Evolutionary conservation across 345 rosid genomes (phyloP), one percentile per base, ranked within the genome.

Genomic region (Camelina neglecta): DNA sequence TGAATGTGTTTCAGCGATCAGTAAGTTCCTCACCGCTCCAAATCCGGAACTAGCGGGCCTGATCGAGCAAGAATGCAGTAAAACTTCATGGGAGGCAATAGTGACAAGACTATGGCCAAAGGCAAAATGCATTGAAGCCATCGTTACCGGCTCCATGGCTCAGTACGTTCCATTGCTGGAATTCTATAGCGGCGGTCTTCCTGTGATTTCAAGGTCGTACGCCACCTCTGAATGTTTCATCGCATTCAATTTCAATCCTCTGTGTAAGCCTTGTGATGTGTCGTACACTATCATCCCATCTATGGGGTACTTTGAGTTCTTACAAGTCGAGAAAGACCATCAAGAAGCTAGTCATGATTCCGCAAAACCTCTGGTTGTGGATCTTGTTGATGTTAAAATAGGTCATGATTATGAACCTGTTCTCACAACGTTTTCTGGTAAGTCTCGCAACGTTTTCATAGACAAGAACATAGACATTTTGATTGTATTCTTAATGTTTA

Each of bases 121-220:
- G 55, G 88, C 91, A 10, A 91, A 89, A 80, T 93, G 85, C 81
- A 85, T 93, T 33, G 96, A 93, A 69, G 87, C 89, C 7, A 81
- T 91, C 11, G 86, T 88, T 57, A 93, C 98, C 4, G 97, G 96
- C 11, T 84, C 98, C 11, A 93, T 93, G 98, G 95, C 97, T 4
- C 98, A 93, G 55, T 93, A 93, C 24, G 82, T 88, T 26, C 87
- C 93, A 0, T 79, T 84, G 11, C 80, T 93, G 9, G 95, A 89
- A 71, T 88, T 84, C 42, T 93, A 91, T 75, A 72, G 92, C 3
- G 97, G 92, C 0, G 96, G 96, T 38, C 80, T 89, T 44, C 98
- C 97, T 45, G 74, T 93, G 73, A 77, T 91, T 77, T 91, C 98
- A n/a, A 85, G 86, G 16, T 86, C 81, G 87, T 93, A 90, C 74